Evolutionary conservation across 2,329 filamentous ascomycete genomes (phyloP).

Genomic region (Nothomitra cinnamomea): DNA sequence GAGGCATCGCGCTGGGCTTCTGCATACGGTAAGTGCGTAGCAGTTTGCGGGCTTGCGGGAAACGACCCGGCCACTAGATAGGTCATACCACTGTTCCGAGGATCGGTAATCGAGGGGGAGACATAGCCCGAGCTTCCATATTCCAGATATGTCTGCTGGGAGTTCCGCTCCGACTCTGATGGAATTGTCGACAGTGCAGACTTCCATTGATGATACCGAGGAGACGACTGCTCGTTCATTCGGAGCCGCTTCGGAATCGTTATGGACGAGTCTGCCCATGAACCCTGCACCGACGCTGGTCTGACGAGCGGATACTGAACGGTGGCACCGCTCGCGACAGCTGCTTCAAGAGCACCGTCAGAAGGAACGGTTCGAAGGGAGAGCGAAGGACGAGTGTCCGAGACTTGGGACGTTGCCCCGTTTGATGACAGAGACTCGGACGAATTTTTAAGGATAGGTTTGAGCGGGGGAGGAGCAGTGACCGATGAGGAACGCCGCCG

Average conservation of each 20-base stretch:
- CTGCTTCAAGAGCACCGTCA: conserved; percentile 21
- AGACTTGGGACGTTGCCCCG: not conserved
- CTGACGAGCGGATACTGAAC: conserved; percentile 21
- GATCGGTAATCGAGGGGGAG: not conserved
- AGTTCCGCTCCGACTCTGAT: conserved; percentile 15
- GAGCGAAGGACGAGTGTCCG: not conserved
- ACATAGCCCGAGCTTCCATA: not conserved
- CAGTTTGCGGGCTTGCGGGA: not conserved
- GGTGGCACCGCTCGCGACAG: conserved; percentile 20
- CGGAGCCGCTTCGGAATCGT: conserved; percentile 15
- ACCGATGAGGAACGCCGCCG: conserved; percentile 2
- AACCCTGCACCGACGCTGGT: conserved; percentile 21
- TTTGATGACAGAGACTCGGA: not conserved
- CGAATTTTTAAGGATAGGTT: not conserved
- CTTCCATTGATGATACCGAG: not conserved
- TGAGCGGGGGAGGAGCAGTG: not conserved
- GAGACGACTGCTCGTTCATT: conserved; percentile 10
- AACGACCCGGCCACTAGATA: not conserved
- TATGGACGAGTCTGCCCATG: conserved; percentile 20
- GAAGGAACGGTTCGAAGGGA: conserved; percentile 7
- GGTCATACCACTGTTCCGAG: not conserved
- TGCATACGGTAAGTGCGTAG: not conserved
- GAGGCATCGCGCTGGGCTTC: conserved; percentile 8
- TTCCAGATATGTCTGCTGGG: not conserved
- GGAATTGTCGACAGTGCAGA: conserved; percentile 27